Evolutionary conservation across 495 filamentous ascomycete genomes (phyloP), one percentile per base, ranked within the genome.

Genomic region (Podospora didyma): DNA sequence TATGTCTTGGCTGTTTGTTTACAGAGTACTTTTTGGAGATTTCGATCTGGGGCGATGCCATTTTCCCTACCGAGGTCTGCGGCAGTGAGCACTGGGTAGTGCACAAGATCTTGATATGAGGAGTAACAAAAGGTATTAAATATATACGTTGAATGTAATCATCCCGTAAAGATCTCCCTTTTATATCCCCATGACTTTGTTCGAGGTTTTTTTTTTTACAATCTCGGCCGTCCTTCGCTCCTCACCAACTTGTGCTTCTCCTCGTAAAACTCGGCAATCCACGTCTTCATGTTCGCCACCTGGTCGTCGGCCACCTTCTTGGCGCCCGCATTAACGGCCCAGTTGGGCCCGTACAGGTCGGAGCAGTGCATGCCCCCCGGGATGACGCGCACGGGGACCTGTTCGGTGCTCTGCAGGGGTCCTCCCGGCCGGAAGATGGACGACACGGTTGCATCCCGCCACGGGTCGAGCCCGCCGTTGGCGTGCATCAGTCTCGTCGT

Each of bases 401-500:
- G 35, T 21, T 67, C 51, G 1, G 67, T 71, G 49, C 67, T 67
- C 51, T 69, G 26, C 42, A 70, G 53, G 17, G 73, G 73, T 6
- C 75, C 75, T 2, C 73, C 75, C 1, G 75, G 75, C 1, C 75
- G 68, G 61, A 68, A 70, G 2, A 41, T 57, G 48, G 68, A 69
- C 46, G 66, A 68, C 53, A 75, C 62, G 2, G 75, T 77, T 6
- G 65, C 59, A 42, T 73, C 72, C 20, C 70, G 61, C 75, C 75
- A 78, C 17, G 75, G 75, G 51, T 78, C 75, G 44, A 61, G 63
- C 37, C 73, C 54, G 19, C 86, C 85, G 60, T 88, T 87, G 10
- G 77, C 74, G 75, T 80, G 83, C 57, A 84, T 79, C 31, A 86
- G 66, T 3, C 85, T 78, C 11, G 77, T 82, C 2, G 78, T 76